Conservation (phyloP, 345 rosid species). For the Chamaenerion angustifolium region DNA sequence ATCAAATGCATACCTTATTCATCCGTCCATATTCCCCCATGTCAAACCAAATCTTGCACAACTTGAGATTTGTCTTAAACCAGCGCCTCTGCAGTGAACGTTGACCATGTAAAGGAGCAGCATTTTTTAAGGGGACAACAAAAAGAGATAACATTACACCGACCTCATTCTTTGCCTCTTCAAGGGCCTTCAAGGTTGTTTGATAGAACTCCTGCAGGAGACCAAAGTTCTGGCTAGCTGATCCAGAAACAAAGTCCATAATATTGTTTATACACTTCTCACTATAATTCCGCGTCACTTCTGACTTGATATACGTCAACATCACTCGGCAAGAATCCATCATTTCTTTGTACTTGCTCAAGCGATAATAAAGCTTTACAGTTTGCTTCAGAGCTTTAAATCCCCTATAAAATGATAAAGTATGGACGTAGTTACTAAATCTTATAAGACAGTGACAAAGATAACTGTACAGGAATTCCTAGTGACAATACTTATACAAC, state of each 20-base stretch:
- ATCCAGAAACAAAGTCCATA: conserved; percentile 98
- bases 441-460: no score
- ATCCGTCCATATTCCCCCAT: conserved; percentile 95
- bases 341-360: conserved; percentile 82
- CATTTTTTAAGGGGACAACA: no score
- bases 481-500: no score
- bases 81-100: conserved; percentile 66
- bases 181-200: conserved; percentile 92
- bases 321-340: conserved; percentile 90
- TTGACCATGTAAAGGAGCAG: not conserved
- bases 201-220: conserved; percentile 88
- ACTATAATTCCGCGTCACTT: conserved; percentile 91
- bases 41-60: conserved; percentile 98
- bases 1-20: conserved; percentile 52
- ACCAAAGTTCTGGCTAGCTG: conserved; percentile 87
- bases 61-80: conserved; percentile 98
- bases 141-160: not conserved
- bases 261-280: conserved; percentile 97
- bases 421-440: not conserved
- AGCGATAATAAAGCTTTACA: conserved; percentile 87
- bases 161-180: conserved; percentile 99
- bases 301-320: conserved; percentile 93
- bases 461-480: no score
- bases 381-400: conserved; percentile 97
- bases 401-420: conserved; percentile 41